A percentile compares a stretch with the other conserved stretches of the same genome.
Conservation (phyloP, 2,329 filamentous ascomycete genomes). For the Mycocentrospora acerina region DNA sequence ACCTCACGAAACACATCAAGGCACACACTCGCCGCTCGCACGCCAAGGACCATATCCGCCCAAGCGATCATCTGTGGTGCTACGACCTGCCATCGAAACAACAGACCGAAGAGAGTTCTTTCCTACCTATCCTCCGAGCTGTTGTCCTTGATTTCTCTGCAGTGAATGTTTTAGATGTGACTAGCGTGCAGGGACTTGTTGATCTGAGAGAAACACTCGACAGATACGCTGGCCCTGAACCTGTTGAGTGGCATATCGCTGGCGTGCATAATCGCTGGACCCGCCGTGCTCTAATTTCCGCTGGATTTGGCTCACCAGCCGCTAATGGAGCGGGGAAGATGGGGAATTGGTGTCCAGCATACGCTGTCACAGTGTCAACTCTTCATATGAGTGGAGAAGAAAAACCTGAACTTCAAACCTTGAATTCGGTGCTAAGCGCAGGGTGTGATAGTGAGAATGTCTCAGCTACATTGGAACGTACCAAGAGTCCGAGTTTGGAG, state of each 20-base stretch:
- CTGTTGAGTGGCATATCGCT: constrained; percentile 51
- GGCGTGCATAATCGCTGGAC: constrained; percentile 59
- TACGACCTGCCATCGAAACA: constrained; percentile 45
- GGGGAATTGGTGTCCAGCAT: constrained; percentile 26
- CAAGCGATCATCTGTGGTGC: constrained; percentile 57
- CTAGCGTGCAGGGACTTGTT: constrained; percentile 56
- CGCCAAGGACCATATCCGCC: constrained; percentile 19
- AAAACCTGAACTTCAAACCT: constrained; percentile 5
- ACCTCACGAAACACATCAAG: constrained; percentile 69
- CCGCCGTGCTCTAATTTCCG: constrained; percentile 56
- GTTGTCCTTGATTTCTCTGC: constrained; percentile 59
- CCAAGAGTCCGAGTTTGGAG: neutral
- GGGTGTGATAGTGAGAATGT: no score
- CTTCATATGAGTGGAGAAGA: constrained; percentile 21
- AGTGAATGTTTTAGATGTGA: constrained; percentile 59
- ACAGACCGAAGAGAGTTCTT: constrained; percentile 7
- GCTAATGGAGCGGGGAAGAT: constrained; percentile 2
- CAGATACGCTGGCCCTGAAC: constrained; percentile 46
- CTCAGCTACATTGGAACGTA: no score
- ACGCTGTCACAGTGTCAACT: constrained; percentile 18
- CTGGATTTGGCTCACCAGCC: constrained; percentile 54
- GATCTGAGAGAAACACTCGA: constrained; percentile 58
- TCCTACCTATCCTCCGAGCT: constrained; percentile 54
- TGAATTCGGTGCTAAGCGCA: no score
- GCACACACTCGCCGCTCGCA: constrained; percentile 34